Evolutionary conservation across 768 basidiomycete genomes (phyloP).

Genomic region (Gloeostereum incarnatum): DNA sequence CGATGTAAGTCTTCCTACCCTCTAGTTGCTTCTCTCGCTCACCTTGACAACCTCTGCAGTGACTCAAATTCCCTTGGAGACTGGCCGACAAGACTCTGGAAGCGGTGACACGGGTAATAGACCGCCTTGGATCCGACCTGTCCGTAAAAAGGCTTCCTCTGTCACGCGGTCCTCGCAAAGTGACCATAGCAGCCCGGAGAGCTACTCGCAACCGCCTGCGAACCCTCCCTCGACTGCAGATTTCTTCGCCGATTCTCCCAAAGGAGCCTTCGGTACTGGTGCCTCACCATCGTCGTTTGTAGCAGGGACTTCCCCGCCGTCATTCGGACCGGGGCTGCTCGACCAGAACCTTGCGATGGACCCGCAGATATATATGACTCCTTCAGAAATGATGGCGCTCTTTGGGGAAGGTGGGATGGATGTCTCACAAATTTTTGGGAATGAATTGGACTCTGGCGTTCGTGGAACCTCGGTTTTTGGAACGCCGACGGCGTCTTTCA

Average conservation of each 20-base stretch:
- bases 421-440: conserved; percentile 20
- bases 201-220: conserved; percentile 42
- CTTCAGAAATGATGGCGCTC: conserved; percentile 53
- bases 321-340: neutral
- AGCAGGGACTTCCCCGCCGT: conserved; percentile 3
- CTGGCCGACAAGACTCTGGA: conserved; percentile 48
- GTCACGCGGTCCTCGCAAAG: conserved; percentile 37
- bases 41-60: conserved; percentile 40
- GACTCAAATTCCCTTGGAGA: conserved; percentile 82
- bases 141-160: conserved; percentile 64
- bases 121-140: conserved; percentile 85
- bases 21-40: conserved; percentile 8
- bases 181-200: conserved; percentile 50
- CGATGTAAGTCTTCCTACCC: conserved; percentile 39
- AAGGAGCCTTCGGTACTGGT: conserved; percentile 8
- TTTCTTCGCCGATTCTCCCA: conserved; percentile 46
- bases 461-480: too few relatives aligned
- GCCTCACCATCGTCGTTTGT: conserved; percentile 14
- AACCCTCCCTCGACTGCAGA: conserved; percentile 19
- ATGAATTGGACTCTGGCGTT: conserved; percentile 11
- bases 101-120: conserved; percentile 40
- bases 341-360: conserved; percentile 15
- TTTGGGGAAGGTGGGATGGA: conserved; percentile 41
- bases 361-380: conserved; percentile 44
- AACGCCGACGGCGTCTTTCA: too few relatives aligned